phyloP scores from a whole-genome alignment of 1,284 basidiomycete species.

The Cryptococcus hybrid region DNA sequence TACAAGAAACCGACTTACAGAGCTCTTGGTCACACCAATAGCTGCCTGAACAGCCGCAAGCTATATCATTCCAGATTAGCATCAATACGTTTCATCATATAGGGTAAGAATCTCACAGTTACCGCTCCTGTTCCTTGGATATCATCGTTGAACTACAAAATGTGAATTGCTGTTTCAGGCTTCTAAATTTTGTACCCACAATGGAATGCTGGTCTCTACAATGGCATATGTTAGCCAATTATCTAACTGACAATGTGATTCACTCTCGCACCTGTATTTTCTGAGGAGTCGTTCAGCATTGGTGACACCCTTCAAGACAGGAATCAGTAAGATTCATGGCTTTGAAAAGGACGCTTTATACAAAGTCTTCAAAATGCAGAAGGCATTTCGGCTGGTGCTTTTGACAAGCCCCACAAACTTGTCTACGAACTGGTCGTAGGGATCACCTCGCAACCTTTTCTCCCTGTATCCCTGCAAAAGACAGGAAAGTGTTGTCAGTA shows the following conservation, averaged over 20 bases:
- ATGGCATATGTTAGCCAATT: slow-evolving; percentile 29
- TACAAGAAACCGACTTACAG: not conserved
- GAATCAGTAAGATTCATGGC: not conserved
- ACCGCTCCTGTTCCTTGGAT: slow-evolving; percentile 81
- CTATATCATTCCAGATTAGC: slow-evolving; percentile 44
- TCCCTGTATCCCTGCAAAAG: slow-evolving; percentile 33
- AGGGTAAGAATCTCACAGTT: slow-evolving; percentile 47
- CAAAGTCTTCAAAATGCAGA: slow-evolving; percentile 44
- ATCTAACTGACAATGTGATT: not conserved
- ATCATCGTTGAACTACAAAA: slow-evolving; percentile 66
- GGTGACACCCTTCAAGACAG: slow-evolving; percentile 39
- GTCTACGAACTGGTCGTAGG: slow-evolving; percentile 40
- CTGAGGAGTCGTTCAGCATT: slow-evolving; percentile 68
- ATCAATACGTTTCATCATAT: slow-evolving; percentile 59
- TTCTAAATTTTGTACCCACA: slow-evolving; percentile 51
- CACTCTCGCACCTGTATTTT: slow-evolving; percentile 24
- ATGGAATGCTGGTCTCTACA: slow-evolving; percentile 63
- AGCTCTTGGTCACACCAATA: slow-evolving; percentile 64
- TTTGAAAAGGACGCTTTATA: slow-evolving; percentile 7
- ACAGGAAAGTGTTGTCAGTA: too few species aligned
- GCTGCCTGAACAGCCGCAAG: slow-evolving; percentile 68
- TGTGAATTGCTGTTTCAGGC: not conserved
- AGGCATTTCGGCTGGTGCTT: slow-evolving; percentile 36
- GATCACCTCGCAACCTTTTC: slow-evolving; percentile 34
- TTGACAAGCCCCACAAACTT: slow-evolving; percentile 39